phyloP scores from a whole-genome alignment of 768 basidiomycete genomes.

The Boletus huronensis region DNA sequence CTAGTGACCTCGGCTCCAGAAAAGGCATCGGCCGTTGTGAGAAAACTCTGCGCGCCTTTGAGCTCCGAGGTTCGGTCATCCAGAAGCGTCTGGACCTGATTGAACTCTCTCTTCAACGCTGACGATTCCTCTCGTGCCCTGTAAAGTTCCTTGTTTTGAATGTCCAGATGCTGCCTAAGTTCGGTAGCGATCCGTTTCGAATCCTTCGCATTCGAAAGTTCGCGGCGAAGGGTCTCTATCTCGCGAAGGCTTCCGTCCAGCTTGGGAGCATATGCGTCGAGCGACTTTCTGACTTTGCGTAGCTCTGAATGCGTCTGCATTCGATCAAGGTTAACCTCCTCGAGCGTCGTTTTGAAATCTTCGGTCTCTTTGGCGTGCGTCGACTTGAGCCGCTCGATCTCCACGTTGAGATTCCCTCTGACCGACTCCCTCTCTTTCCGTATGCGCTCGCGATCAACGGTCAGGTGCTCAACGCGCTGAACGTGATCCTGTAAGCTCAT shows the following conservation, averaged over 20 bases:
- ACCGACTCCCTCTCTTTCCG: constrained; percentile 23
- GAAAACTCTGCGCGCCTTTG: constrained; percentile 44
- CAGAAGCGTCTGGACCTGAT: constrained; percentile 31
- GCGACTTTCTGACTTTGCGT: constrained; percentile 14
- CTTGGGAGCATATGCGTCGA: constrained; percentile 17
- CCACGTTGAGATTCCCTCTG: constrained; percentile 11
- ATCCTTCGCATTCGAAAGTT: constrained; percentile 15
- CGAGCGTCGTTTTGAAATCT: constrained; percentile 19
- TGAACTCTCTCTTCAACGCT: constrained; percentile 26
- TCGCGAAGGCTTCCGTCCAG: constrained; percentile 20
- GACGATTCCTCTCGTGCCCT: constrained; percentile 29
- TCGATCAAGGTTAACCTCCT: constrained; percentile 24
- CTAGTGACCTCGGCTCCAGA: constrained; percentile 45
- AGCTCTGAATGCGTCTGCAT: constrained; percentile 21
- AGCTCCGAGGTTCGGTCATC: constrained; percentile 43
- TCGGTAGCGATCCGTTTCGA: constrained; percentile 7
- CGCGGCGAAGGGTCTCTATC: constrained; percentile 14
- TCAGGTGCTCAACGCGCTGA: constrained; percentile 18
- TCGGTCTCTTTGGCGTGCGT: constrained; percentile 14
- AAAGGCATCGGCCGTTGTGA: constrained; percentile 40
- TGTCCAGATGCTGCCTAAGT: constrained; percentile 15
- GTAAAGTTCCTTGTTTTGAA: constrained; percentile 21
- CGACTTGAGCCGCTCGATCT: constrained; percentile 23
- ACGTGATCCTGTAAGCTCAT: constrained; percentile 17
- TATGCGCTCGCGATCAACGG: constrained; percentile 24